phyloP scores from a whole-genome alignment of 2,329 filamentous ascomycete genomes.

The Myriangium duriaei region DNA sequence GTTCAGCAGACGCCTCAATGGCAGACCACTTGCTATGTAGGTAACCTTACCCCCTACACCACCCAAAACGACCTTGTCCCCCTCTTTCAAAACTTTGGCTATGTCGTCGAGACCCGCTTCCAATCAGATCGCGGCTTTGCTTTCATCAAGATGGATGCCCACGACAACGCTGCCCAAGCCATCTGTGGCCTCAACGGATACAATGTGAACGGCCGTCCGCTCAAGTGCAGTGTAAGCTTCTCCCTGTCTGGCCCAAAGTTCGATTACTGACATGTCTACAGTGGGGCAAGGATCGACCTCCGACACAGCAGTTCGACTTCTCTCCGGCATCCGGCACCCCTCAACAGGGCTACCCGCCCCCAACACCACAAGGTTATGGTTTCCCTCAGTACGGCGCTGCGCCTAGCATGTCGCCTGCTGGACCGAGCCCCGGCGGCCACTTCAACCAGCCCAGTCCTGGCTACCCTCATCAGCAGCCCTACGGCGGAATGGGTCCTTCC shows the following conservation, averaged over 20 bases:
- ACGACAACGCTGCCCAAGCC: constrained; percentile 95
- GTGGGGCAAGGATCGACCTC: constrained; percentile 99
- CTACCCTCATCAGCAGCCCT: constrained; percentile 47
- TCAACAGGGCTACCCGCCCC: constrained; percentile 57
- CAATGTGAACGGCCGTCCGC: constrained; percentile 88
- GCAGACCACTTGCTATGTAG: constrained; percentile 98
- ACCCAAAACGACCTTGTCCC: constrained; percentile 95
- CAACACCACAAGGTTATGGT: constrained; percentile 62
- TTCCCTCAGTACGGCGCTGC: constrained; percentile 87
- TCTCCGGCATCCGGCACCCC: constrained; percentile 59
- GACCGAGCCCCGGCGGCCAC: constrained; percentile 26
- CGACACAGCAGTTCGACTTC: constrained; percentile 70
- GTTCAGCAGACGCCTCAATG: constrained; percentile 87
- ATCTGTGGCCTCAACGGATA: constrained; percentile 98
- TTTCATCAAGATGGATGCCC: constrained; percentile 98
- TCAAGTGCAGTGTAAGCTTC: constrained; percentile 92
- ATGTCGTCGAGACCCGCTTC: constrained; percentile 92
- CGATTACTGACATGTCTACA: constrained; percentile 29
- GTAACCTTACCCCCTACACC: constrained; percentile 94
- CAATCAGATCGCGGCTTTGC: constrained; percentile 96
- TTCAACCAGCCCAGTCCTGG: constrained; percentile 42
- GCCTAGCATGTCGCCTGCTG: constrained; percentile 50
- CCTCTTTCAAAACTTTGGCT: constrained; percentile 96
- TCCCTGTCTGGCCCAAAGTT: constrained; percentile 13
- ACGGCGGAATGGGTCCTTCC: constrained; percentile 45